These are phyloP conservation scores for Eucalyptus polyanthemos DNA, from an alignment of 345 rosid species.

Conservation along the genomic window DNA sequence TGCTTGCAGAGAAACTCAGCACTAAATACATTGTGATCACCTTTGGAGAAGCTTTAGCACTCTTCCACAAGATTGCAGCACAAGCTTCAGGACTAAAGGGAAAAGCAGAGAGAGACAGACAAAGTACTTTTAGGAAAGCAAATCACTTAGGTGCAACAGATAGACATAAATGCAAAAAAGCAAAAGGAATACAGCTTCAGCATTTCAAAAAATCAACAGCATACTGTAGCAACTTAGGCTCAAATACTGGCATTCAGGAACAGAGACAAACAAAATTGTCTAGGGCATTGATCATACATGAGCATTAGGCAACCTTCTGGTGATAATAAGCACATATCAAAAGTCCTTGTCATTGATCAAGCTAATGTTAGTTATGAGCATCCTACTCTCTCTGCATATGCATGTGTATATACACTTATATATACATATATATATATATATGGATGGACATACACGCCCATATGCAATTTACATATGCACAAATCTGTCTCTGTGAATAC, in stretches of 20 bases:
- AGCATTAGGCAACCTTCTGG: not conserved
- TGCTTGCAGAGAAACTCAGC: not conserved
- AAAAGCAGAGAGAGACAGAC: not conserved
- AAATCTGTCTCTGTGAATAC: not conserved
- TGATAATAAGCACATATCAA: not conserved
- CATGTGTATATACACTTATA: not conserved
- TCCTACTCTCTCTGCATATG: not conserved
- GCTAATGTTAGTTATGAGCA: not conserved
- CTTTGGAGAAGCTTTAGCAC: constrained; percentile 88
- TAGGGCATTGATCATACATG: not conserved
- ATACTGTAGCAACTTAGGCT: not conserved
- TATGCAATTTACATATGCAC: not conserved
- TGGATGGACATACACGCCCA: not conserved
- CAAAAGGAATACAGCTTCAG: not conserved
- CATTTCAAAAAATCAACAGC: not conserved
- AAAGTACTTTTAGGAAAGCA: not conserved
- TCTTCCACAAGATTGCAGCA: constrained; percentile 96
- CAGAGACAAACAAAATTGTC: not conserved
- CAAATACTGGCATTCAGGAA: not conserved
- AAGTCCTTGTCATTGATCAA: not conserved
- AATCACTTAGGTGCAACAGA: not conserved
- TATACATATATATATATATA: not conserved
- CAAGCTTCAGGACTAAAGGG: constrained; percentile 87
- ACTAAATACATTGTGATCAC: constrained; percentile 4
- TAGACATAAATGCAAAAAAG: not conserved